Evolutionary conservation across 306 rosid species (phyloP).

Genomic region (Ammopiptanthus mongolicus): DNA sequence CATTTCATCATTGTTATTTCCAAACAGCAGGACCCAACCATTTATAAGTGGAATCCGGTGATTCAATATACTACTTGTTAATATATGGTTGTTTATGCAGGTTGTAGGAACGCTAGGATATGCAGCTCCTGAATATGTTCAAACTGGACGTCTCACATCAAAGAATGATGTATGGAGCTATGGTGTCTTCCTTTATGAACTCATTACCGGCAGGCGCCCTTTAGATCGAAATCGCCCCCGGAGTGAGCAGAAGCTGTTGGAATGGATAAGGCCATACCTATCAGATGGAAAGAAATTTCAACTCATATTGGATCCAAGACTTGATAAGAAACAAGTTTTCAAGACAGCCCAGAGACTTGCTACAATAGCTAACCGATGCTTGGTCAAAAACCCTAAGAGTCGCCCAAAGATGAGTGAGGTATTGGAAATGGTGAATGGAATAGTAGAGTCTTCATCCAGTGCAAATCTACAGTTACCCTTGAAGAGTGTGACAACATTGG

Average conservation of each 20-base stretch:
- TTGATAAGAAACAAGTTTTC: constrained; percentile 60
- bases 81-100: constrained; percentile 43
- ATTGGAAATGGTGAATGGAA: constrained; percentile 66
- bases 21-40: neutral
- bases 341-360: constrained; percentile 74
- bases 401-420: constrained; percentile 99
- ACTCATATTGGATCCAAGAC: constrained; percentile 80
- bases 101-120: constrained; percentile 99
- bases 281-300: constrained; percentile 70
- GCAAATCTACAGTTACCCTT: constrained; percentile 40
- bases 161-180: constrained; percentile 95
- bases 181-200: constrained; percentile 93
- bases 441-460: constrained; percentile 38
- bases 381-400: constrained; percentile 66
- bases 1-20: constrained; percentile 4
- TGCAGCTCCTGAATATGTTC: constrained; percentile 94
- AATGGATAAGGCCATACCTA: constrained; percentile 85
- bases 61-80: constrained; percentile 4
- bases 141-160: constrained; percentile 87
- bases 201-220: constrained; percentile 90
- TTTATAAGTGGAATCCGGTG: neutral
- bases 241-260: constrained; percentile 89
- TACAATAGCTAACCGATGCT: constrained; percentile 70
- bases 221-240: constrained; percentile 80
- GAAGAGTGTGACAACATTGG: constrained; percentile 27